A percentile compares a stretch with the other conserved stretches of the same genome.
Evolutionary conservation across 129 eudicot genomes (phyloP).

Genomic region (Artemisia tridentata): DNA sequence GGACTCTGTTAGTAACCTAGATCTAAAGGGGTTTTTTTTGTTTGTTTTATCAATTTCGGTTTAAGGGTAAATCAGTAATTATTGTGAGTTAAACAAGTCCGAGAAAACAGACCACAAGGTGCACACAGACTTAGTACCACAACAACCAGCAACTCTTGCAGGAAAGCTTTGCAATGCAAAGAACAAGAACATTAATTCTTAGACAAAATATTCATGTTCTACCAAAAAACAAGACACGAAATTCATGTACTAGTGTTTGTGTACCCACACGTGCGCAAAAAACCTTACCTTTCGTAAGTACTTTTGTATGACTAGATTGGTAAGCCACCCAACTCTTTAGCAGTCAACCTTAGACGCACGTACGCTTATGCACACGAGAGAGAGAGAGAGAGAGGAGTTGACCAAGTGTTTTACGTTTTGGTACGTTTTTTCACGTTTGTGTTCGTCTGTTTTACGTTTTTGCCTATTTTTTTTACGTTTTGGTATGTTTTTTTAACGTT

Average conservation of each 20-base stretch:
- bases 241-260: constrained; percentile 1
- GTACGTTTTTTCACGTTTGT: too few species aligned
- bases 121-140: constrained; percentile 15
- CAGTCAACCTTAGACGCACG: constrained; percentile 41
- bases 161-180: constrained; percentile 62
- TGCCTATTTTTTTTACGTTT: too few species aligned
- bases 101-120: constrained; percentile 19
- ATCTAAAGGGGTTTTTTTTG: too few species aligned
- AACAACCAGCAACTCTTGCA: constrained; percentile 57
- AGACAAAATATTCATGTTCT: constrained; percentile 15
- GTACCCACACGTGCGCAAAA: constrained; percentile 24
- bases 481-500: too few species aligned
- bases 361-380: constrained; percentile 20
- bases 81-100: background rate
- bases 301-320: constrained; percentile 42
- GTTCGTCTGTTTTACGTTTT: too few species aligned
- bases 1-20: too few species aligned
- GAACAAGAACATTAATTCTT: constrained; percentile 25
- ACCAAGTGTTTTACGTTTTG: constrained; percentile 79
- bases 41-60: too few species aligned
- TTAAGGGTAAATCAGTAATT: too few species aligned
- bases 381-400: constrained; percentile 66
- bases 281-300: constrained; percentile 19
- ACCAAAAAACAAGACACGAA: constrained; percentile 23
- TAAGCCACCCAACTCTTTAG: constrained; percentile 34